These are phyloP conservation scores for Xylaria digitata DNA, from an alignment of 2,329 filamentous ascomycete genomes.

Conservation along the genomic window DNA sequence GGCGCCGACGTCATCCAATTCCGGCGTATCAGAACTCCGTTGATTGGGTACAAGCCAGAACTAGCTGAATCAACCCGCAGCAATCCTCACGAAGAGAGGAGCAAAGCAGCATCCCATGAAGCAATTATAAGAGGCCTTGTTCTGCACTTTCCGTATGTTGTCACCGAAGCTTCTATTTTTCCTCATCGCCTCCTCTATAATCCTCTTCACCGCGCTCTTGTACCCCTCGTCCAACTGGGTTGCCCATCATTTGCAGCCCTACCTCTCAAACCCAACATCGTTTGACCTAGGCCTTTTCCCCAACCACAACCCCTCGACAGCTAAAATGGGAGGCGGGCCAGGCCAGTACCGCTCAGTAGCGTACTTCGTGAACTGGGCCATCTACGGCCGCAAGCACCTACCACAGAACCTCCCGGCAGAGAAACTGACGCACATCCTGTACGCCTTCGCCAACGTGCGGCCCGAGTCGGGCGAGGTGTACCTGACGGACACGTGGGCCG, in stretches of 20 bases:
- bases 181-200: constrained; percentile 17
- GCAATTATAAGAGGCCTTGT: constrained; percentile 21
- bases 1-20: constrained; percentile 36
- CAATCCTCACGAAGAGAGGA: background rate
- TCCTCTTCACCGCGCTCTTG: constrained; percentile 24
- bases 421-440: constrained; percentile 88
- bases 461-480: constrained; percentile 84
- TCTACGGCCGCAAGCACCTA: constrained; percentile 86
- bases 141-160: constrained; percentile 10
- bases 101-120: background rate
- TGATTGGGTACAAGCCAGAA: constrained; percentile 15
- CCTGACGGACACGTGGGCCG: constrained; percentile 72
- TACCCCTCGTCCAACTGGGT: constrained; percentile 26
- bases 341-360: constrained; percentile 71
- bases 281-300: constrained; percentile 11
- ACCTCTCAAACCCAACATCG: constrained; percentile 20
- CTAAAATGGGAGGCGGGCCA: constrained; percentile 58
- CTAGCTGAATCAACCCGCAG: constrained; percentile 11
- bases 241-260: constrained; percentile 12
- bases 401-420: constrained; percentile 85
- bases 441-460: constrained; percentile 88
- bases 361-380: constrained; percentile 85
- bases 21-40: constrained; percentile 7
- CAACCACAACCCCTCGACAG: constrained; percentile 23
- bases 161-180: constrained; percentile 19